These are phyloP conservation scores for Mortierella alpina DNA, from an alignment of 192 early-diverging fungal genomes.

Conservation along the genomic window DNA sequence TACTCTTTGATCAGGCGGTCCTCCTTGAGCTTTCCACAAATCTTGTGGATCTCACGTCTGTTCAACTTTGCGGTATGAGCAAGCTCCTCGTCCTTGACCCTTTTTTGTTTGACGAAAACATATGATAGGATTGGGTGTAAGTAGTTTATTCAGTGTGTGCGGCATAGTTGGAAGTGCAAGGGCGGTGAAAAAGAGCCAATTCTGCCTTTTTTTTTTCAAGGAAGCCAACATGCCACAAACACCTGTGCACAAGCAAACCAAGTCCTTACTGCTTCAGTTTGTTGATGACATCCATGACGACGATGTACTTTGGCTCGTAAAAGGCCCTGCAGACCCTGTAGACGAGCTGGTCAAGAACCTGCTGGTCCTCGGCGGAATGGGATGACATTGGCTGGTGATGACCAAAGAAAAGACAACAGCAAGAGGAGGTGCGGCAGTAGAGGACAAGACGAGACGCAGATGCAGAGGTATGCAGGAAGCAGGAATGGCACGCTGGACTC, in stretches of 20 bases:
- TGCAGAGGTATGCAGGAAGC: too few species aligned
- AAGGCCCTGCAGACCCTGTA: conserved; percentile 86
- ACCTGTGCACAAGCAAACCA: not conserved
- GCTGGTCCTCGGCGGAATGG: conserved; percentile 44
- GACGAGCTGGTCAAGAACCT: conserved; percentile 71
- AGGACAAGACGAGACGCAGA: not conserved
- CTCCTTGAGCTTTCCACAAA: conserved; percentile 83
- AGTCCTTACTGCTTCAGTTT: conserved; percentile 62
- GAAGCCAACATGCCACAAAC: not conserved
- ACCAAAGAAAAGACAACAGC: not conserved
- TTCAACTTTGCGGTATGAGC: conserved; percentile 71
- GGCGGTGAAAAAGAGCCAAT: not conserved
- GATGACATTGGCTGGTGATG: conserved; percentile 14
- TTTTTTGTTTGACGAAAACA: conserved; percentile 14
- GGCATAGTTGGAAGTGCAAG: not conserved
- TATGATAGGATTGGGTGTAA: not conserved
- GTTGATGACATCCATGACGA: conserved; percentile 87
- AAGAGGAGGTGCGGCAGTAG: not conserved
- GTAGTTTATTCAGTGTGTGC: not conserved
- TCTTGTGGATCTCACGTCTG: conserved; percentile 75
- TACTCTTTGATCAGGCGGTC: conserved; percentile 82
- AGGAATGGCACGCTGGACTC: too few species aligned
- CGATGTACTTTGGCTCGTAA: conserved; percentile 81
- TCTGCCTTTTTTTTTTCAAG: not conserved
- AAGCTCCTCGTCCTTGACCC: conserved; percentile 84